Base-by-base conservation (phyloP, 2,329 filamentous ascomycete genomes). In the Grosmannia serpens region DNA sequence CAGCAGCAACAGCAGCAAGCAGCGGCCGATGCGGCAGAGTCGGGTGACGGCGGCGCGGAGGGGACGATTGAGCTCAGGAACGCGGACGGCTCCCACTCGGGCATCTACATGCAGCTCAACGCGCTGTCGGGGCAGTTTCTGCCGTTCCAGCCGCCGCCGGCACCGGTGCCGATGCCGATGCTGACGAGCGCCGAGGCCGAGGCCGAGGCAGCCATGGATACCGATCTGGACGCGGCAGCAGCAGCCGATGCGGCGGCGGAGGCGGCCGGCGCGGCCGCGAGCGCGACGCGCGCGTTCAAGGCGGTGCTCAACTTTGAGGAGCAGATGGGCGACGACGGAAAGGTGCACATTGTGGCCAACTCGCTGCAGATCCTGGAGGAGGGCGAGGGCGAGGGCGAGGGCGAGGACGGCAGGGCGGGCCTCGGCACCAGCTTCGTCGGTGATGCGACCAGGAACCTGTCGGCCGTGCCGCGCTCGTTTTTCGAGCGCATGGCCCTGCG, bases 81-180 rank as follows among this genome's bases (percentile, higher is more conserved):
- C 66, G 76, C 80, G 62, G 82, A 81, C 66, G 82, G 80, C 60
- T 75, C 70, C 64, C 75, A 81, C 65, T 75, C 80, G 53, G 82
- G 80, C 66, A 71, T 88, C 62, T 82, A 83, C 64, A 74, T 88
- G 60, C 84, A 87, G 66, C 78, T 87, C 58, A 83, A 88, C 70
- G 75, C 85, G 66, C 82, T 88, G 73, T 80, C 84, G 22, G 84
- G 82, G 65, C 81, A 83, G 61, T 88, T 92, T 67, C 75, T 85
- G 53, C 91, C 91, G 8, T 97, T 95, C 75, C 81, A 85, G 58
- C 87, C 89, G 26, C 94, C 92, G n/a, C 89, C 91, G 24, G 75
- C 86, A 50, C 94, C 92, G 0, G 74, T 83, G 61, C 82, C 88
- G 70, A 27, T 50, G 53, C 67, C 70, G 41, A 62, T 65, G 53